Base-by-base conservation (phyloP, 129 eudicot species). In the Oenanthe sinensis region DNA sequence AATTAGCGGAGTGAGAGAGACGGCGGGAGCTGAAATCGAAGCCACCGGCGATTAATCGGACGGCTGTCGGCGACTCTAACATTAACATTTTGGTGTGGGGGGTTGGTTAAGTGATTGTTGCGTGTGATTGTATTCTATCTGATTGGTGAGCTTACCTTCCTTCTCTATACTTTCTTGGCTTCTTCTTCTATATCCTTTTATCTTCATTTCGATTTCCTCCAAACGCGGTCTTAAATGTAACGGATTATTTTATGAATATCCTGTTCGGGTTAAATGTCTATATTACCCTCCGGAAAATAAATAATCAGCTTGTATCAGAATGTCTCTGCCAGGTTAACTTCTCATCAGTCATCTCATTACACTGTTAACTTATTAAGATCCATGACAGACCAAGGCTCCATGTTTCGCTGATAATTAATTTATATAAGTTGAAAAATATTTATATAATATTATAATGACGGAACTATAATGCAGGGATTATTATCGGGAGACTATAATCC, bases 61-160 rank as follows among this genome's bases (percentile, higher is more conserved):
- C 82, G 86, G 95, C 85, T 77, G 37, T 78, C 71, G 92, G 81
- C 74, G 91, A 83, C 76, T 92, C 95, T 37, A 88, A 79, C 77
- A 83, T 87, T 85, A 92, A 88, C 97, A 92, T 92, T 79, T 84
- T 55, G 22, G 40, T 60, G 68, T 5, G 13, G 68, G 68, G 10
- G 33, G 22, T 60, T n/a, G n/a, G 20, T 58, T 10, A 3, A 30
- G 69, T 24, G 69, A 62, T n/a, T 62, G 30, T 75, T 82, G 30
- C 44, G 74, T 80, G 82, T 77, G 84, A 83, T 80, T 85, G 73
- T 30, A 52, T 85, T 87, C 76, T 82, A 87, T 87, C 91, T 80
- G 58, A 84, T 28, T 65, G 40, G 42, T 4, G 20, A 28, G 71
- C 39, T 63, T 26, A 0, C 17, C 20, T 65, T 5, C 28, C 20